Evolutionary conservation across 2,329 filamentous ascomycete genomes (phyloP), one percentile per base, ranked within the genome.

Genomic region (Acarospora socialis): DNA sequence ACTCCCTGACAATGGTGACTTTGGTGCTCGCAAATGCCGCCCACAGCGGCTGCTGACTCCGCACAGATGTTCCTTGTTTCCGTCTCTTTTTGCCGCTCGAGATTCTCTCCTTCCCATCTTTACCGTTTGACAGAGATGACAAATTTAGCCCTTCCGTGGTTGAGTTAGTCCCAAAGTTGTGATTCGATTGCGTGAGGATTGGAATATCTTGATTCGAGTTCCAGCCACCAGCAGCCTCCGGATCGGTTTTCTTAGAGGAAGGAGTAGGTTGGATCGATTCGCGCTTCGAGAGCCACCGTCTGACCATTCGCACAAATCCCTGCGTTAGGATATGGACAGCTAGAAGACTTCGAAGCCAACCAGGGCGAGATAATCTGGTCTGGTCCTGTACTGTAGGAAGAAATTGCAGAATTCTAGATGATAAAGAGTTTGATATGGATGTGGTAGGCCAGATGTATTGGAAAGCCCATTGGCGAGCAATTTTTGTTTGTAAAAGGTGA

Each of bases 21-120:
- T 41, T 43, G n/a, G 39, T 41, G 25, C 34, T 34, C 17, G 40
- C 40, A 29, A 43, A 43, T 3, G 40, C 40, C 13, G 40, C 40
- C 40, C 40, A 43, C 6, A 43, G 30, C 15, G 40, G 40, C 27
- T 43, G 40, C 27, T 41, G 39, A 20, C 39, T 43, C 20, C 40
- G 32, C 12, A 41, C 36, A 33, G 26, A 39, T 10, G 35, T 38
- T 9, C 40, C 39, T 22, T 43, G 40, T 27, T 37, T 43, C 17
- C 40, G 21, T 23, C 33, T 43, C 32, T 39, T 43, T 19, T 43
- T 43, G 12, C 38, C 36, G 19, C 32, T 35, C 8, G 38, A 34
- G 17, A 33, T 25, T 20, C 39, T 43, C 3, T 43, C 40, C 13
- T 36, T 12, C 12, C n/a, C 26, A 6, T 29, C 26, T 16, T 16